Conservation (phyloP, 768 basidiomycete species). For the Hirschioporus abietinus region DNA sequence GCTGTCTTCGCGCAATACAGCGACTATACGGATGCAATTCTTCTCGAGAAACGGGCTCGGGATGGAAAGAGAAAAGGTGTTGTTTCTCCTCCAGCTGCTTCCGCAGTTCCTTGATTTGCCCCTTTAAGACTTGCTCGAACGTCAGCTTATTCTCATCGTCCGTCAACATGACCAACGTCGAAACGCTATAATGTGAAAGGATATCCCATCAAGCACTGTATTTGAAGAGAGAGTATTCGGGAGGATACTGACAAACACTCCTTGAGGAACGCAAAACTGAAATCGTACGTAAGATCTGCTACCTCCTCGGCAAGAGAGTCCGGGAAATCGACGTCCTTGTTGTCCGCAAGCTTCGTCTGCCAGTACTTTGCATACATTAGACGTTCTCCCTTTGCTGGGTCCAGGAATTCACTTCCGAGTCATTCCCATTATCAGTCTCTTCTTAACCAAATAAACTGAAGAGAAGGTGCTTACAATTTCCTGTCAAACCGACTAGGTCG, state of each 20-base stretch:
- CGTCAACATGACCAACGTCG: constrained; percentile 63
- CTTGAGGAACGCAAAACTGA: constrained; percentile 87
- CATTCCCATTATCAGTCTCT: background rate
- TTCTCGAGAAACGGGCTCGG: too few species aligned
- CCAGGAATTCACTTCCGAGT: constrained; percentile 62
- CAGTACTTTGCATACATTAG: constrained; percentile 69
- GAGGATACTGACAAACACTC: constrained; percentile 72
- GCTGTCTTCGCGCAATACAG: too few species aligned
- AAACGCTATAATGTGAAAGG: constrained; percentile 43
- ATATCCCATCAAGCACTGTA: constrained; percentile 3
- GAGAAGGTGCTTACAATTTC: constrained; percentile 57
- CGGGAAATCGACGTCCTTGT: constrained; percentile 61
- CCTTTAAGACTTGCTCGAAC: constrained; percentile 48
- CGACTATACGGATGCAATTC: too few species aligned
- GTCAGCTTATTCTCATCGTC: constrained; percentile 32
- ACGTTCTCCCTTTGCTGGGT: constrained; percentile 62
- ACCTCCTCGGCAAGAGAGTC: constrained; percentile 56
- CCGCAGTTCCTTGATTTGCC: constrained; percentile 55
- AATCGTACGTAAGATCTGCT: constrained; percentile 54
- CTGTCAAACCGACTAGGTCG: constrained; percentile 84
- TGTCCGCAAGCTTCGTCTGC: constrained; percentile 68
- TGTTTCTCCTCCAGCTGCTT: constrained; percentile 55
- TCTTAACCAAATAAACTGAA: constrained; percentile 5
- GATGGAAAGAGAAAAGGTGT: too few species aligned
- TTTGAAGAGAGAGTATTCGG: background rate